Evolutionary conservation across 148 eudicot genomes (phyloP), one percentile per base, ranked within the genome.

Genomic region (Chenopodium formosanum): DNA sequence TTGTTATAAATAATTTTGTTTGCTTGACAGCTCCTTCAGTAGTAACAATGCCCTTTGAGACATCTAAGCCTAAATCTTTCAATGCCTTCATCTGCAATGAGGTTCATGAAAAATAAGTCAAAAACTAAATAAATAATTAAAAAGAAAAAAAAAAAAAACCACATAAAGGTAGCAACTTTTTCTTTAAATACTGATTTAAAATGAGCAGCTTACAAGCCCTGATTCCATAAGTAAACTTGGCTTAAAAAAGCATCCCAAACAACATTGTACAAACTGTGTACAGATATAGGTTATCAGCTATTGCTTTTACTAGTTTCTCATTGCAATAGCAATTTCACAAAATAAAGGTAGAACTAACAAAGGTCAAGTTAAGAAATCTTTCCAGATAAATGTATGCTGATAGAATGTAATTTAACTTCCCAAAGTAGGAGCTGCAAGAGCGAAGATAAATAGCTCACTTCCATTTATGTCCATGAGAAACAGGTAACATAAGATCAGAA

Each of bases 61-160:
- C 99, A 89, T 92, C 93, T 89, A 96, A 79, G 67, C 97, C 99
- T 80, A 96, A 86, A 83, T 90, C 98, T 86, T 89, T 96, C 62
- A 96, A 87, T 32, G 98, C 94, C 85, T 83, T 94, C 98, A 96
- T 94, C 99, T 96, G 95, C 90, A 84, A 81, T 44, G 46, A 72
- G 74, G 47, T 69, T 64, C 19, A 13, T 7, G 50, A 63, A 79
- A 65, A 66, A 50, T 17, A 72, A 32, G 79, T 56, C 40, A 62
- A 40, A 34, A 34, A 25, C 25, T 34, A 34, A 34, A 34, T 25
- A 34, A 34, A 34, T 34, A 34, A 34, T 2, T 34, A 34, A 34
- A 34, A 2, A 34, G 4, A 34, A 34, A 2, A 34, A 76, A 66
- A 76, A 66, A 6, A 13, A 65, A 63, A 22, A 70, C 60, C 7